These are phyloP conservation scores for Tricholoma sp. DNA, from an alignment of 768 basidiomycete species.

Conservation along the genomic window DNA sequence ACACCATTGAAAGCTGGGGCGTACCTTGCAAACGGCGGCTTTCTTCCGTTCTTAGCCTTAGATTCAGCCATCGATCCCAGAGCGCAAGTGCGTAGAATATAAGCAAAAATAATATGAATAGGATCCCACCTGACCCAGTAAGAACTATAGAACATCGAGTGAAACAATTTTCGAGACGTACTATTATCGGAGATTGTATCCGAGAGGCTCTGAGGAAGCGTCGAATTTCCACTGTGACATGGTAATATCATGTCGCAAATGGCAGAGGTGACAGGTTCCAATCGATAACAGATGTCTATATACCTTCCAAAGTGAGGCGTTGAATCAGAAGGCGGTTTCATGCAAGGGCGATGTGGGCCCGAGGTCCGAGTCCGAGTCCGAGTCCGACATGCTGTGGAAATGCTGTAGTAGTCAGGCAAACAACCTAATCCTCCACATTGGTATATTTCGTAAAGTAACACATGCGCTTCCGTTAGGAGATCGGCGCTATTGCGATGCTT, in stretches of 20 bases:
- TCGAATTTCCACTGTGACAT: neutral
- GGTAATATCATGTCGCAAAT: neutral
- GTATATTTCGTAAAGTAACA: neutral
- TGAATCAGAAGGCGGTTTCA: neutral
- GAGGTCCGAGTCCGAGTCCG: neutral
- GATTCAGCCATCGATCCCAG: conserved; percentile 32
- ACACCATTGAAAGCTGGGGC: neutral
- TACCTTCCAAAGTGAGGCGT: neutral
- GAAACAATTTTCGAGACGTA: neutral
- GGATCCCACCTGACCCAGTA: conserved; percentile 14
- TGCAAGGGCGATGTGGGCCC: neutral
- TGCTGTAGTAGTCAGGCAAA: neutral
- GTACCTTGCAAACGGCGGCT: conserved; percentile 10
- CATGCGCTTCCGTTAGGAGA: neutral
- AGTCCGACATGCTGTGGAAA: neutral
- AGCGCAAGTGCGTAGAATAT: conserved; percentile 31
- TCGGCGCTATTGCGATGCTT: too few relatives aligned
- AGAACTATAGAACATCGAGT: neutral
- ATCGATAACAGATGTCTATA: neutral
- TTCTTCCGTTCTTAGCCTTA: conserved; percentile 22
- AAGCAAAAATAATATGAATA: conserved; percentile 25
- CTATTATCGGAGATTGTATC: neutral
- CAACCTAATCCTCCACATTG: neutral
- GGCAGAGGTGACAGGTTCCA: neutral
- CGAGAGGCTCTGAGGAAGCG: neutral